Evolutionary conservation across 1,139 yeast species (phyloP).

Genomic region (Tardiomyces blankii): DNA sequence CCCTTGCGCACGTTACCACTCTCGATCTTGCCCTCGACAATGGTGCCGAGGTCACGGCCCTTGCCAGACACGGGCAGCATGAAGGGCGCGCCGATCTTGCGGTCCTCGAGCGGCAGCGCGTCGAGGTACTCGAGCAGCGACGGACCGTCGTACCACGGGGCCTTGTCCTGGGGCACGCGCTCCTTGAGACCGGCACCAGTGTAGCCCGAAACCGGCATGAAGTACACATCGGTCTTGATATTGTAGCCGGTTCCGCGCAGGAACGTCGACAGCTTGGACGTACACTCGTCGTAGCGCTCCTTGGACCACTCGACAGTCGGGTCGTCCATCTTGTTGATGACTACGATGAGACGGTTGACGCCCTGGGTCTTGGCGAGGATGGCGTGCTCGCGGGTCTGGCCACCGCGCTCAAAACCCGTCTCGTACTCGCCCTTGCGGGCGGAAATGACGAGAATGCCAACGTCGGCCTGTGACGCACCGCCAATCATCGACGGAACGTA

Average conservation of each 20-base stretch:
- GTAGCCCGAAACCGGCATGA: conserved; percentile 97
- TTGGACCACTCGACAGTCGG: conserved; percentile 93
- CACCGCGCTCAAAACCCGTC: conserved; percentile 98
- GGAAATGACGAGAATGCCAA: conserved; percentile 90
- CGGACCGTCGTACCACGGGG: conserved; percentile 95
- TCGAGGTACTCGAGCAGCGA: conserved; percentile 85
- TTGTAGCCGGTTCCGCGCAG: conserved; percentile 86
- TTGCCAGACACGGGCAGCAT: conserved; percentile 94
- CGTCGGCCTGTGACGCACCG: conserved; percentile 99
- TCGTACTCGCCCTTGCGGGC: conserved; percentile 99
- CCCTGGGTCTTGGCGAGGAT: conserved; percentile 96
- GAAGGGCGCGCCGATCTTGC: conserved; percentile 88
- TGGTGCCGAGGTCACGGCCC: conserved; percentile 93
- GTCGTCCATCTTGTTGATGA: conserved; percentile 97
- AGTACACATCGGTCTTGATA: conserved; percentile 67
- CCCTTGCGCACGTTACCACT: conserved; percentile 87
- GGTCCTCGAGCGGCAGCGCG: conserved; percentile 64
- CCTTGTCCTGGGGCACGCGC: conserved; percentile 53
- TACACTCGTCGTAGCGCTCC: conserved; percentile 95
- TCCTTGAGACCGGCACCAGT: conserved; percentile 96
- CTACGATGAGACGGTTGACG: conserved; percentile 85
- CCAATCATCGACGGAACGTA: conserved; percentile 99
- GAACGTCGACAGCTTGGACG: conserved; percentile 61
- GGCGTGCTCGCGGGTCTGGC: conserved; percentile 98
- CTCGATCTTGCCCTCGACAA: conserved; percentile 96